Evolutionary conservation across 2,329 filamentous ascomycete species (phyloP).

Genomic region (Zalaria obscura): DNA sequence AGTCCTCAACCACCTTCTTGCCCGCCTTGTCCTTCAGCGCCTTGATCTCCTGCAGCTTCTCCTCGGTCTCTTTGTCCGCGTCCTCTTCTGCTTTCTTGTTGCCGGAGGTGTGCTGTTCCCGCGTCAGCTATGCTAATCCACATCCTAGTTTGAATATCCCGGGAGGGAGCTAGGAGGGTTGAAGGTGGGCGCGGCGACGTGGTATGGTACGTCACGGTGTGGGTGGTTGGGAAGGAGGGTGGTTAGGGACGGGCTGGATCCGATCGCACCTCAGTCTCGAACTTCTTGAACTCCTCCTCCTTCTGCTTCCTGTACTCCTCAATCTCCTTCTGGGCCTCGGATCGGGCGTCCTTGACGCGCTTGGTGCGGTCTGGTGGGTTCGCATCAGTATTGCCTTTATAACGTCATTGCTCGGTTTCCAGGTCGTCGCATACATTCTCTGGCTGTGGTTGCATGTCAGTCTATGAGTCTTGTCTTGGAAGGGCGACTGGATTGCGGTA

Average conservation of each 20-base stretch:
- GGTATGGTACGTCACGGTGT: too few species aligned
- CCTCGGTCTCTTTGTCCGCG: slow-evolving; percentile 67
- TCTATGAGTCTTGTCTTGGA: too few species aligned
- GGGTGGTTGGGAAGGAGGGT: too few species aligned
- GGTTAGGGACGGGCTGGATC: background rate
- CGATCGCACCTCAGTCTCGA: slow-evolving; percentile 57
- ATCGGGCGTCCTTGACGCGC: slow-evolving; percentile 88
- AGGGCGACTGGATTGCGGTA: slow-evolving; percentile 10
- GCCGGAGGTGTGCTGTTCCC: slow-evolving; percentile 67
- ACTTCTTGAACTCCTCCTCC: slow-evolving; percentile 89
- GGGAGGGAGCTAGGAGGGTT: background rate
- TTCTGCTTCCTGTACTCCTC: slow-evolving; percentile 81
- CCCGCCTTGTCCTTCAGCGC: slow-evolving; percentile 66
- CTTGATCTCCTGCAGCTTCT: slow-evolving; percentile 70
- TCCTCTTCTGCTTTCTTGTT: slow-evolving; percentile 62
- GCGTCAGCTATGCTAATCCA: too few species aligned
- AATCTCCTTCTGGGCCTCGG: slow-evolving; percentile 96
- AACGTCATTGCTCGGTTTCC: slow-evolving; percentile 1
- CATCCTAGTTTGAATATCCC: too few species aligned
- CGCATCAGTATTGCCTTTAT: slow-evolving; percentile 6
- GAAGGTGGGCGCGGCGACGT: too few species aligned
- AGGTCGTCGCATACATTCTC: slow-evolving; percentile 56
- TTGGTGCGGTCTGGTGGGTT: slow-evolving; percentile 66
- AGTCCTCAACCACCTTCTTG: slow-evolving; percentile 64
- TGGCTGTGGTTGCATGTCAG: slow-evolving; percentile 36